Evolutionary conservation across 1,284 basidiomycete species (phyloP).

Genomic region (Ustilago cynodontis): DNA sequence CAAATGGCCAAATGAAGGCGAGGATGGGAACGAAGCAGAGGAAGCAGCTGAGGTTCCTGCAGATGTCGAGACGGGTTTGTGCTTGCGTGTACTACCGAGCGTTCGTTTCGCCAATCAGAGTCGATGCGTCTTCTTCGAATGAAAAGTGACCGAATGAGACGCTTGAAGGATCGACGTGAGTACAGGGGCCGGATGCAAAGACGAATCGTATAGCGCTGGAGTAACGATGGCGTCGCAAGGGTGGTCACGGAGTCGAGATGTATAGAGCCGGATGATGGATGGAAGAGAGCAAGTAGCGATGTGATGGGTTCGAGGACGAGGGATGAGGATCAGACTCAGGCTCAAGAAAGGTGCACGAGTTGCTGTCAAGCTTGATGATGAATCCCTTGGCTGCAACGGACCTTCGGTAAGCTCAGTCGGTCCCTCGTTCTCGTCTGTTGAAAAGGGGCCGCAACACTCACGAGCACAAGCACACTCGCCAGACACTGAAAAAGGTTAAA

Average conservation of each 20-base stretch:
- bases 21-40: neutral
- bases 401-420: conserved; percentile 10
- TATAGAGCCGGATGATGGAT: neutral
- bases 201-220: neutral
- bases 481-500: neutral
- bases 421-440: too few relatives aligned
- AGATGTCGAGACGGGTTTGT: neutral
- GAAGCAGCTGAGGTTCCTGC: neutral
- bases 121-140: too few relatives aligned
- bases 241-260: neutral
- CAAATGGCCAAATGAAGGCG: neutral
- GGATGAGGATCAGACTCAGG: neutral
- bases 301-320: neutral
- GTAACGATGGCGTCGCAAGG: neutral
- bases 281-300: neutral
- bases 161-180: neutral
- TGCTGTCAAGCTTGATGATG: conserved; percentile 6
- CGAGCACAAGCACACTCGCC: neutral
- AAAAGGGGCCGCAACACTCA: too few relatives aligned
- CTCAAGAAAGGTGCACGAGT: neutral
- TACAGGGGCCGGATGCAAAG: neutral
- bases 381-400: neutral
- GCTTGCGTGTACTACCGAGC: too few relatives aligned
- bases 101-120: too few relatives aligned
- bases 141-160: neutral